Evolutionary conservation across 495 filamentous ascomycete genomes (phyloP).

Genomic region (Penicillium roqueforti): DNA sequence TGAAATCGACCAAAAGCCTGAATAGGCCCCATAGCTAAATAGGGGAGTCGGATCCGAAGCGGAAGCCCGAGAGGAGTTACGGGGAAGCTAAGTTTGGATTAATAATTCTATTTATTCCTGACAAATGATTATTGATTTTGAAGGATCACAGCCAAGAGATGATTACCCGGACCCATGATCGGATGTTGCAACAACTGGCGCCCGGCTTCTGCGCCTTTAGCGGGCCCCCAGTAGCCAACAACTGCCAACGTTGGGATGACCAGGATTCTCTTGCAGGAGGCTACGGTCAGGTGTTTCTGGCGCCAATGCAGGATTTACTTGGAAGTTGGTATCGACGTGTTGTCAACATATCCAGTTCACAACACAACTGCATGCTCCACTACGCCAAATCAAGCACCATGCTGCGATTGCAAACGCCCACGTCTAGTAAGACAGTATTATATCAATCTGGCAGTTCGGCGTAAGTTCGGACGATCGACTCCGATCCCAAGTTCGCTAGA

Average conservation of each 20-base stretch:
- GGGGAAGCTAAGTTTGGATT: not conserved
- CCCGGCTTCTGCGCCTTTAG: not conserved
- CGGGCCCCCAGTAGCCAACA: not conserved
- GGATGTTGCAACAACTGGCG: not conserved
- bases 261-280: conserved; percentile 3
- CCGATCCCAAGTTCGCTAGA: conserved; percentile 1
- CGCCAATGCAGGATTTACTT: conserved; percentile 3
- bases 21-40: not conserved
- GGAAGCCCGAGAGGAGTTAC: not conserved
- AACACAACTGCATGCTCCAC: not conserved
- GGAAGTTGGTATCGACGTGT: no score
- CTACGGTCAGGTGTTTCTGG: conserved; percentile 5
- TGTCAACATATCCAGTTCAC: no score
- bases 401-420: not conserved
- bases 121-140: no score
- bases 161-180: conserved; percentile 1
- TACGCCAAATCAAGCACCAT: not conserved
- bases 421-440: not conserved
- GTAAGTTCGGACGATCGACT: conserved; percentile 14
- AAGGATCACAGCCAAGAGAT: not conserved
- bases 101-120: not conserved
- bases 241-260: not conserved
- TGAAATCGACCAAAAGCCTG: not conserved
- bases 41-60: conserved; percentile 4
- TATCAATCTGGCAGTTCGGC: conserved; percentile 16